These are phyloP conservation scores for Darksidea phi DNA, from an alignment of 495 filamentous ascomycete species.

Conservation along the genomic window DNA sequence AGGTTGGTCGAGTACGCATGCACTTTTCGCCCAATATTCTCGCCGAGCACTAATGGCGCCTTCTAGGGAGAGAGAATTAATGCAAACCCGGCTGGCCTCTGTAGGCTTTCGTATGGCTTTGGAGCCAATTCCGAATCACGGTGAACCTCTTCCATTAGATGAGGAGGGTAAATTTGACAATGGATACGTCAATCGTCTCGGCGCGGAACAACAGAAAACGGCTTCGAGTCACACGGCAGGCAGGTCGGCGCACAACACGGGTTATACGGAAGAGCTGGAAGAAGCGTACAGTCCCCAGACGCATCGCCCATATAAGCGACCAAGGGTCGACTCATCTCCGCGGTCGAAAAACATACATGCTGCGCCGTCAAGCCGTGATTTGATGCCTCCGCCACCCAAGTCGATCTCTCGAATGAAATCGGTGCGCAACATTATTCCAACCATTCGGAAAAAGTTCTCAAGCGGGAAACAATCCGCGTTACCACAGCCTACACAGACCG, in stretches of 20 bases:
- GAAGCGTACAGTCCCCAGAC: not conserved
- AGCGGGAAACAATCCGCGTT: not conserved
- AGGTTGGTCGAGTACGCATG: conserved; percentile 37
- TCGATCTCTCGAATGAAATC: conserved; percentile 10
- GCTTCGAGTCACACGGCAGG: conserved; percentile 11
- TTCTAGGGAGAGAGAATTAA: conserved; percentile 36
- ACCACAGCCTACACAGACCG: no score
- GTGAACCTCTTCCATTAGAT: conserved; percentile 13
- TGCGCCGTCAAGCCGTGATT: conserved; percentile 21
- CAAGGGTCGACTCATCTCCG: conserved; percentile 8
- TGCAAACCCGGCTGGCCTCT: conserved; percentile 32
- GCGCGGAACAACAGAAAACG: not conserved
- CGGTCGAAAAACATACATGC: conserved; percentile 3
- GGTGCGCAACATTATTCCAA: conserved; percentile 7
- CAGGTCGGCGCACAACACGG: not conserved
- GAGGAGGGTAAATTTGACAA: not conserved
- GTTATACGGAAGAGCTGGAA: not conserved
- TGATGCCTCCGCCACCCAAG: conserved; percentile 40
- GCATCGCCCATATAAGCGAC: conserved; percentile 5
- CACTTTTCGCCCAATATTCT: not conserved
- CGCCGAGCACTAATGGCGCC: not conserved
- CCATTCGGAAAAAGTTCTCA: conserved; percentile 15
- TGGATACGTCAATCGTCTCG: not conserved
- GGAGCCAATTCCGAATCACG: conserved; percentile 26
- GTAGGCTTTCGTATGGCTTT: conserved; percentile 38